Evolutionary conservation across 2,329 filamentous ascomycete genomes (phyloP).

Genomic region (Aureobasidium subglaciale): DNA sequence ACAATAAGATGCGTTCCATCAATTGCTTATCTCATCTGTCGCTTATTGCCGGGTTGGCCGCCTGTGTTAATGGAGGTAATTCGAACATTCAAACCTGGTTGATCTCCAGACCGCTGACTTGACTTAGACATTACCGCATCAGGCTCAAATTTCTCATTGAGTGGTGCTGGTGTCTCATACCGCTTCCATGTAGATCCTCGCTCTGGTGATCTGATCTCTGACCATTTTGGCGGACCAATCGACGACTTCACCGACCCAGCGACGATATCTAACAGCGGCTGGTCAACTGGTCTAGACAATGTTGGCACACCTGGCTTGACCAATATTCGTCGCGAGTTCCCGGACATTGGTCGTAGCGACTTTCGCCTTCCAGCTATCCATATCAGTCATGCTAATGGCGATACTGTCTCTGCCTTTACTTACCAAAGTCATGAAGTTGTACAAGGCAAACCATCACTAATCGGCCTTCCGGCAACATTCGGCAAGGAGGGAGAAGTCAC

Average conservation of each 20-base stretch:
- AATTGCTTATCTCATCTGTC: neutral
- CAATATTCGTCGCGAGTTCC: conserved; percentile 54
- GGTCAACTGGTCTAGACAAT: conserved; percentile 37
- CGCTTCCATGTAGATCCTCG: conserved; percentile 54
- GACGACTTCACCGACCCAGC: conserved; percentile 46
- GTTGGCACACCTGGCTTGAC: conserved; percentile 27
- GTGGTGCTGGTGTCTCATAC: conserved; percentile 52
- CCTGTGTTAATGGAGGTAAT: conserved; percentile 1
- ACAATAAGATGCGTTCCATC: neutral
- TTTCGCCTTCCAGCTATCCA: conserved; percentile 55
- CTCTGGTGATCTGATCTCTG: conserved; percentile 51
- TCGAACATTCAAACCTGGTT: neutral
- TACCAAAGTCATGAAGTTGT: conserved; percentile 52
- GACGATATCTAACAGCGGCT: conserved; percentile 40
- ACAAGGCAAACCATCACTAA: conserved; percentile 49
- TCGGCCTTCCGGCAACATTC: conserved; percentile 54
- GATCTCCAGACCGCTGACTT: neutral
- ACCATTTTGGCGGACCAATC: conserved; percentile 54
- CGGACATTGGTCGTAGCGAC: conserved; percentile 57
- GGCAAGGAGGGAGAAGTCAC: conserved; percentile 50
- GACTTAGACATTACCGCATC: conserved; percentile 40
- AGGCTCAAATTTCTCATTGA: conserved; percentile 50
- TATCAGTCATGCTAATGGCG: conserved; percentile 52
- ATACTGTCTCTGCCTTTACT: conserved; percentile 52
- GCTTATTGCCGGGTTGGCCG: neutral